phyloP scores from a whole-genome alignment of 129 eudicot species.

The Scalesia atractyloides region DNA sequence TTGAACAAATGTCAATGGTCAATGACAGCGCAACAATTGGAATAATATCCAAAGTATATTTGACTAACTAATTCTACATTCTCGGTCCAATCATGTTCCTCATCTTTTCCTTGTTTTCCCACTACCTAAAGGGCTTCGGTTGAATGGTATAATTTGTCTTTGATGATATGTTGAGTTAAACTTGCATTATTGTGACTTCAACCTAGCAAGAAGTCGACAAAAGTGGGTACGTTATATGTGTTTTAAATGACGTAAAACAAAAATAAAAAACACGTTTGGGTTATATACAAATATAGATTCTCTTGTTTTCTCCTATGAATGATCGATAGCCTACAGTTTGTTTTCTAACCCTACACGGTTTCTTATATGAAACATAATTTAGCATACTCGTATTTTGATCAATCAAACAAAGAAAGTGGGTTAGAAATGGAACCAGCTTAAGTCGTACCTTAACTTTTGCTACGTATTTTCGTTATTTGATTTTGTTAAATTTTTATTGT shows the following conservation, averaged over 20 bases:
- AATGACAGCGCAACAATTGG: not conserved
- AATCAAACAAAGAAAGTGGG: too few species aligned
- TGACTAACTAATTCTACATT: not conserved
- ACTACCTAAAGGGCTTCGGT: too few species aligned
- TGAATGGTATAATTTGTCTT: too few species aligned
- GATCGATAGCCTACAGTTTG: not conserved
- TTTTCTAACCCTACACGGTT: not conserved
- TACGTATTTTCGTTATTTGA: not conserved
- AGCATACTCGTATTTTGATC: not conserved
- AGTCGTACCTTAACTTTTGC: not conserved
- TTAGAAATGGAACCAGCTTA: not conserved
- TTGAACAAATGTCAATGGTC: conserved; percentile 10
- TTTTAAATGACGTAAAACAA: not conserved
- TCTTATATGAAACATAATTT: not conserved
- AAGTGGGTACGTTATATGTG: too few species aligned
- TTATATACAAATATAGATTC: not conserved
- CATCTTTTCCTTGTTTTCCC: too few species aligned
- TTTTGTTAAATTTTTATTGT: not conserved
- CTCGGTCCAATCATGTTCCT: too few species aligned
- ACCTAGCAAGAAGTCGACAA: too few species aligned
- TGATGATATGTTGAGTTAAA: too few species aligned
- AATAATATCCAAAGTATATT: not conserved
- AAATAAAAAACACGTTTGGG: not conserved
- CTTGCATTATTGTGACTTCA: too few species aligned
- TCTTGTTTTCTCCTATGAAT: not conserved